phyloP scores from a whole-genome alignment of 208 protist species.

The Acanthamoeba lenticulata region DNA sequence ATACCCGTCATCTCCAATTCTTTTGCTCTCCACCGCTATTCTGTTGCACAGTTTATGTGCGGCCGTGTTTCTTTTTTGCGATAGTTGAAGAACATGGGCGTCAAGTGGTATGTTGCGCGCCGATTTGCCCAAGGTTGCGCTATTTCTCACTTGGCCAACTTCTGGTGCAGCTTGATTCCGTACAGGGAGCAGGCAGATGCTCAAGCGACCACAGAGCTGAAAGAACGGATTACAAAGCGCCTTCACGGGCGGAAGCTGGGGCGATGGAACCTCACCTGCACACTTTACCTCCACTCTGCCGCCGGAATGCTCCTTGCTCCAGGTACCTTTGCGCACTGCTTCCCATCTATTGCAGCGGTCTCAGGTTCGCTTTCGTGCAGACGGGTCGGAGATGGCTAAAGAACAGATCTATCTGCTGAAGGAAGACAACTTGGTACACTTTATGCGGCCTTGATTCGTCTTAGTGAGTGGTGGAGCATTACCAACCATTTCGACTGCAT shows the following conservation, averaged over 20 bases:
- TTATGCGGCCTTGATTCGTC: too few relatives aligned
- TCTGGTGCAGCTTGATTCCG: background rate
- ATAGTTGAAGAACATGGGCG: too few relatives aligned
- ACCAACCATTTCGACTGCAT: too few relatives aligned
- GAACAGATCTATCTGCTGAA: conserved; percentile 25
- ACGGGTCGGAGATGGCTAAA: background rate
- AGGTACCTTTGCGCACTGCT: background rate
- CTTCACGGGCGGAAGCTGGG: conserved; percentile 15
- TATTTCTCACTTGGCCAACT: too few relatives aligned
- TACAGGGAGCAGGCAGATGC: background rate
- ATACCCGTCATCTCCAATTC: background rate
- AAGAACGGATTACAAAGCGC: background rate
- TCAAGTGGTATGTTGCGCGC: too few relatives aligned
- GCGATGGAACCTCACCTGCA: conserved; percentile 21
- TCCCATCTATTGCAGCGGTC: background rate
- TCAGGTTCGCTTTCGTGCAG: background rate
- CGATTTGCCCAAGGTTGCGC: too few relatives aligned
- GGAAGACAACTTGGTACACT: background rate
- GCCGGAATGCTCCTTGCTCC: background rate
- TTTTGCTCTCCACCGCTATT: too few relatives aligned
- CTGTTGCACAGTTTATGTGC: too few relatives aligned
- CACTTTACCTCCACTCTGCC: conserved; percentile 34
- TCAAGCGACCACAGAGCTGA: background rate
- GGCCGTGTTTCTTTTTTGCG: too few relatives aligned
- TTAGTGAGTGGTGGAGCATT: too few relatives aligned